Base-by-base conservation (phyloP, 805 yeast genomes). In the Wickerhamiella azymoides region DNA sequence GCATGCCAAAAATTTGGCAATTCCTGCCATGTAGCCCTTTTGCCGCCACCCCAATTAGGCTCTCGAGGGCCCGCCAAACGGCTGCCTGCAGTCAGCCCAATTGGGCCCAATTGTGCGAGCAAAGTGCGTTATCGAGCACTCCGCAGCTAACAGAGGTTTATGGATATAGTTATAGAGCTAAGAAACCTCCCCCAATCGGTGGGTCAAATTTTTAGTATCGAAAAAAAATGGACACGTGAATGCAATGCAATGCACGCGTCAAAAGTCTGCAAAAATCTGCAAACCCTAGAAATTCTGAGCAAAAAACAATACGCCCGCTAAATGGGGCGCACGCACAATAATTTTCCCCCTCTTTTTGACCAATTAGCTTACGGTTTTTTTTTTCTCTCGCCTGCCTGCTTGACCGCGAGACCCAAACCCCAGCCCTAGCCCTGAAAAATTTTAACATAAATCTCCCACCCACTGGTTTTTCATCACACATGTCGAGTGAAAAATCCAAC, bases 401-500 rank as follows among this genome's bases (percentile, higher is more conserved):
- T 9, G 28, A 10, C n/a, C 16, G 11, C 33, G 11, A 6, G 33
- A 13, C 27, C 39, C 10, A 6, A 10, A 17, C 17, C 33, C 10
- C 14, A 30, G 36, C 45, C 45, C 45, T 42, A 26, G 35, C 39
- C 45, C 40, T 36, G 45, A 42, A 42, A 42, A 42, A 21, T 42
- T 42, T 42, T 36, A 35, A 33, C 28, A 39, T 43, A 43, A 39
- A 43, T 18, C 51, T 44, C 43, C 53, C 25, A 38, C 17, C 52
- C 36, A 17, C 39, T 30, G 35, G 11, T 11, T 38, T 32, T 40
- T 33, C 33, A 24, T 24, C 43, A 39, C 32, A 41, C 42, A 32
- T 17, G 35, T 41, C 44, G 39, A 44, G 52, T 21, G 65, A 59
- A 54, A 58, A 54, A 50, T 54, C 57, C 50, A 57, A 58, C 50